Conservation (phyloP, 2,329 filamentous ascomycete genomes). For the Botrytis cinerea region DNA sequence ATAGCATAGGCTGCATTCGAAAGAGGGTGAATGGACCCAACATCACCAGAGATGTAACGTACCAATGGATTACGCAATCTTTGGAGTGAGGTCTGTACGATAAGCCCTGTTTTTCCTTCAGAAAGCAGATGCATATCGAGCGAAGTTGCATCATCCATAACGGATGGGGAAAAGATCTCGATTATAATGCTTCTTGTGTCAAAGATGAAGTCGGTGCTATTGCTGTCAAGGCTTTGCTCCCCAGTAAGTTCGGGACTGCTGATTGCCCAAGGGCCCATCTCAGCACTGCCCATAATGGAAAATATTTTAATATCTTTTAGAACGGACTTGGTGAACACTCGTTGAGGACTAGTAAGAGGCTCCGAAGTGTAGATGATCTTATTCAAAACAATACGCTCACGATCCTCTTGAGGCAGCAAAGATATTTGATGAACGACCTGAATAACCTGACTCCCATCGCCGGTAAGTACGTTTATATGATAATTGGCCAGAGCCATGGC, state of each 20-base stretch:
- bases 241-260: constrained; percentile 5
- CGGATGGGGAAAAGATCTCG: background rate
- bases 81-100: constrained; percentile 8
- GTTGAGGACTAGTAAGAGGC: background rate
- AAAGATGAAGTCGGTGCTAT: background rate
- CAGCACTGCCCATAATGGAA: constrained; percentile 1
- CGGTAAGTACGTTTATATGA: constrained; percentile 1
- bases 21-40: constrained; percentile 3
- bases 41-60: constrained; percentile 8
- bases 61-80: constrained; percentile 7
- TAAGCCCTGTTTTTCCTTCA: background rate
- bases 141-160: background rate
- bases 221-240: background rate
- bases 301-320: constrained; percentile 4
- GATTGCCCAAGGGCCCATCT: background rate
- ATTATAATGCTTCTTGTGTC: background rate
- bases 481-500: background rate
- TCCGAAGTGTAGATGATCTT: constrained; percentile 13
- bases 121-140: background rate
- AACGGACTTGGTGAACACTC: background rate
- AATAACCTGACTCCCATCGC: constrained; percentile 4
- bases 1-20: background rate
- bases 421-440: constrained; percentile 3
- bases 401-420: background rate
- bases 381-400: constrained; percentile 2